Base-by-base conservation (phyloP, 257 asterid species). In the Nicotiana sylvestris region DNA sequence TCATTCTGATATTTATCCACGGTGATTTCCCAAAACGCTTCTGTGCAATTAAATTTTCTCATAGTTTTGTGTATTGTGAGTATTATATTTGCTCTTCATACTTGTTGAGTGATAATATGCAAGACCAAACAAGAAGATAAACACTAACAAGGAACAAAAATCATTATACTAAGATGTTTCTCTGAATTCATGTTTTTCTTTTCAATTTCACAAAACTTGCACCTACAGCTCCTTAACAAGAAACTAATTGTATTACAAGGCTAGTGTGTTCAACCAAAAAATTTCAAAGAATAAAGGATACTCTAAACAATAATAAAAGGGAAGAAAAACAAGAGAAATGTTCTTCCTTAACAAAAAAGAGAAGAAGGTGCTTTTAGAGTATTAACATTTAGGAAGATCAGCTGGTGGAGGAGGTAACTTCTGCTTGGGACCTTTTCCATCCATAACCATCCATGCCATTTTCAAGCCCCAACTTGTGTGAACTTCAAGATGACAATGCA, bases 381-480 rank as follows among this genome's bases (percentile, higher is more conserved):
- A 18, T 16, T 27, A 21, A 85, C 97, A 91, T 83, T 89, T 91
- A 76, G 95, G 97, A 84, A 93, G 95, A 90, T 93, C 95, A 7
- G 86, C 53, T 10, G 97, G 93, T 21, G 97, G 94, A 3, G 95
- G 94, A 60, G 88, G 94, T 70, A 93, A 84, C 86, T 88, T 93
- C 80, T 93, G 95, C 78, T 90, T 85, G 56, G 80, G 89, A 82
- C 84, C 80, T 69, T 66, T 83, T 66, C 97, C 97, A 56, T 91
- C 90, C 88, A 77, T 76, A 57, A 92, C 95, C 68, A 92, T 61
- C 95, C 95, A 92, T 29, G 92, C 92, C 94, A 91, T 92, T 74
- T 90, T 91, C 88, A 92, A 69, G 13, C 95, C 97, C 97, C 97
- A 92, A 72, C 94, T 90, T 43, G 94, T 91, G 78, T 92, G 95